phyloP scores from a whole-genome alignment of 352 stramenopile species.

The Globisporangium middletonii region DNA sequence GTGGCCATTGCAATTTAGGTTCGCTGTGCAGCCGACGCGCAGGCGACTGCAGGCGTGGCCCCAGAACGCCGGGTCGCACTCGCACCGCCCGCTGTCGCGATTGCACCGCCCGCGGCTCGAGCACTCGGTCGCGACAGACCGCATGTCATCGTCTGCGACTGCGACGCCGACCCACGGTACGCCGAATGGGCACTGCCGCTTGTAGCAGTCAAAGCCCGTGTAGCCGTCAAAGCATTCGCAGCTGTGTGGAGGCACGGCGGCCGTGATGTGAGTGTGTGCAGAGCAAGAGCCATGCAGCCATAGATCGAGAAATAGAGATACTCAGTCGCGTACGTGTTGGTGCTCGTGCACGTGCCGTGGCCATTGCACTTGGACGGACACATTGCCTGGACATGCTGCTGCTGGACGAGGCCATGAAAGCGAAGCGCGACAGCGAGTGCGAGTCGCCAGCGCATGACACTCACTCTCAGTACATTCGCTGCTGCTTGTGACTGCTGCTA shows the following conservation, averaged over 20 bases:
- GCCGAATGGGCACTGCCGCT: slow-evolving; percentile 65
- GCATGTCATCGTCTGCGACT: slow-evolving; percentile 30
- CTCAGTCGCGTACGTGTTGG: slow-evolving; percentile 40
- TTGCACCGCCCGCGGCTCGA: slow-evolving; percentile 79
- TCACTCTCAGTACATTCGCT: not conserved
- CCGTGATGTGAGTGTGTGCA: not conserved
- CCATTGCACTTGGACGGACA: slow-evolving; percentile 66
- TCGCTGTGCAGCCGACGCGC: slow-evolving; percentile 52
- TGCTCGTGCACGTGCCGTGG: slow-evolving; percentile 43
- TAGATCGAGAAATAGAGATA: not conserved
- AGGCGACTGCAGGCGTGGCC: slow-evolving; percentile 60
- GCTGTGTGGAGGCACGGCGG: slow-evolving; percentile 26
- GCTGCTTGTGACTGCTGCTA: not conserved
- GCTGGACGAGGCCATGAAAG: slow-evolving; percentile 1
- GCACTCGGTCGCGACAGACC: slow-evolving; percentile 45
- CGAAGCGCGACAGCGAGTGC: slow-evolving; percentile 1
- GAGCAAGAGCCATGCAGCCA: not conserved
- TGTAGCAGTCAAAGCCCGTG: slow-evolving; percentile 83
- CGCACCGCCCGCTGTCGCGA: slow-evolving; percentile 58
- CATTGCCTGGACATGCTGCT: slow-evolving; percentile 10
- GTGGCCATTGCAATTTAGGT: slow-evolving; percentile 78
- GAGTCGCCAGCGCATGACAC: not conserved
- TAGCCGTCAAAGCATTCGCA: slow-evolving; percentile 86
- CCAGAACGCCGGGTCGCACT: slow-evolving; percentile 72
- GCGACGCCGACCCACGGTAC: slow-evolving; percentile 56